These are phyloP conservation scores for Sicyos baderoa DNA, from an alignment of 306 rosid genomes.

Conservation along the genomic window DNA sequence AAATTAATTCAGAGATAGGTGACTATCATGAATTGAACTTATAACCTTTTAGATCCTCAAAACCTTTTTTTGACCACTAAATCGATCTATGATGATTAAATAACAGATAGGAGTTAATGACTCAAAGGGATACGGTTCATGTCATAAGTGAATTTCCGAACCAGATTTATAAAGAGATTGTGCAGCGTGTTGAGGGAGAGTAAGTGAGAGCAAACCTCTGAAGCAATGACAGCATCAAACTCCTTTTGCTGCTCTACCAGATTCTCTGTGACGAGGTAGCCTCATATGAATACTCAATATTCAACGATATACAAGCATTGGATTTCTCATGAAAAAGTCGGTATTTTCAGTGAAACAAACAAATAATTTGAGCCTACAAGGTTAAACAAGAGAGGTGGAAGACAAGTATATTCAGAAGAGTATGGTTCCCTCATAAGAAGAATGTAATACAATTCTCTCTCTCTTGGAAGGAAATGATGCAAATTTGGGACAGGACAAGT, in stretches of 20 bases:
- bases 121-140: not conserved
- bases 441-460: not conserved
- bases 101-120: too few relatives aligned
- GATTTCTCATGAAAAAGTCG: not conserved
- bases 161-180: too few relatives aligned
- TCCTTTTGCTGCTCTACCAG: constrained; percentile 67
- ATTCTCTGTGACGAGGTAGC: constrained; percentile 44
- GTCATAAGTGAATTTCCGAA: not conserved
- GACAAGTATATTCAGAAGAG: not conserved
- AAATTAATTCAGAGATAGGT: too few relatives aligned
- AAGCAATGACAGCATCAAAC: constrained; percentile 79
- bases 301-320: not conserved
- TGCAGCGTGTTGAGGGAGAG: not conserved
- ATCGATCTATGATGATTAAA: too few relatives aligned
- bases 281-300: not conserved
- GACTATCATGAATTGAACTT: too few relatives aligned
- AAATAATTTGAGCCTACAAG: not conserved
- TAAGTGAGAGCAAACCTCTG: constrained; percentile 53
- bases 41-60: too few relatives aligned
- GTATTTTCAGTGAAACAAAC: not conserved
- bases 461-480: not conserved
- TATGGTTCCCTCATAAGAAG: not conserved
- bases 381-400: not conserved
- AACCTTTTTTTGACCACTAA: too few relatives aligned
- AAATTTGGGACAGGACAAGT: not conserved